Percentiles rank a stretch among this genome's conserved stretches.
Conservation (phyloP, 768 basidiomycete species). For the Phallus indusiatus region DNA sequence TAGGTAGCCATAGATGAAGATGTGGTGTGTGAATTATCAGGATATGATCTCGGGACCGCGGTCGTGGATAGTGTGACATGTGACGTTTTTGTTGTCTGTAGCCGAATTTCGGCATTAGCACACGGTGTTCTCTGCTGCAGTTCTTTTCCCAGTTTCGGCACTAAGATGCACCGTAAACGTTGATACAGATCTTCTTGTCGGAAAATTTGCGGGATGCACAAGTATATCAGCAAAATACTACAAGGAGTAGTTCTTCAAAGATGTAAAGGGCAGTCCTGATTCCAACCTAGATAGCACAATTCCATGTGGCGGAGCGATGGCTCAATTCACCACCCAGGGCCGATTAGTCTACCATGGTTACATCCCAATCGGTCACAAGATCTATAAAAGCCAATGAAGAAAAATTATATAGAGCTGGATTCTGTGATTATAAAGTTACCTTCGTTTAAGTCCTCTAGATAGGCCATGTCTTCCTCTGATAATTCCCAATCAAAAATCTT, state of each 20-base stretch:
- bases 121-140: no score
- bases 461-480: conserved; percentile 29
- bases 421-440: conserved; percentile 2
- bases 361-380: conserved; percentile 7
- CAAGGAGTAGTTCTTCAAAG: no score
- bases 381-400: neutral
- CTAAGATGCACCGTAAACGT: no score
- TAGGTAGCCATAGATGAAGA: neutral
- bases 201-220: no score
- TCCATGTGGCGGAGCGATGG: neutral
- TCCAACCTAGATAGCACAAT: neutral
- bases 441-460: conserved; percentile 19
- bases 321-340: neutral
- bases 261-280: neutral
- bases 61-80: no score
- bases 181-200: no score
- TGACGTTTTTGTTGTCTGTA: no score
- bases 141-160: no score
- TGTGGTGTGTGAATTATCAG: neutral
- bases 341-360: conserved; percentile 3
- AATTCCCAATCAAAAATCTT: conserved; percentile 36
- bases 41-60: neutral
- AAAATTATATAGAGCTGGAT: neutral
- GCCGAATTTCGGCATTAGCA: no score
- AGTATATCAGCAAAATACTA: no score